phyloP scores from a whole-genome alignment of 371 early-diverging fungal species.

The Rhizopus sp. region DNA sequence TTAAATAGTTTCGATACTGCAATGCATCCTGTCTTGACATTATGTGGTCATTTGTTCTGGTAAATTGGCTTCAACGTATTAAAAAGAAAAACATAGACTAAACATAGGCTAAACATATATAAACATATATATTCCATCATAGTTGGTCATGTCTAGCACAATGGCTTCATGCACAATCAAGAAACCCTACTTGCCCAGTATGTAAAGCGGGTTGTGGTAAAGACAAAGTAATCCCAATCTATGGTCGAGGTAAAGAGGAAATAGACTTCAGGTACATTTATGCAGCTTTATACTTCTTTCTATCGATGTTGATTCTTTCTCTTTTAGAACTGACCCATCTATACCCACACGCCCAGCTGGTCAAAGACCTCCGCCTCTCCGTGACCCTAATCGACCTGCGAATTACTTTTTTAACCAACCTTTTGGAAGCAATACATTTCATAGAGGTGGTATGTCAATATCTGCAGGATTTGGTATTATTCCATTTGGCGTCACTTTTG shows the following conservation, averaged over 20 bases:
- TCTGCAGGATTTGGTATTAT: constrained; percentile 58
- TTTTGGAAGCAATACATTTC: constrained; percentile 50
- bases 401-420: constrained; percentile 50
- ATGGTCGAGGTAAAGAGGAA: constrained; percentile 75
- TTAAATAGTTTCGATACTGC: constrained; percentile 36
- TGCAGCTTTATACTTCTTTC: too few species aligned
- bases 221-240: constrained; percentile 80
- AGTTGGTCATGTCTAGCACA: constrained; percentile 75
- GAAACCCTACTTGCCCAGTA: constrained; percentile 74
- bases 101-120: background rate
- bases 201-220: constrained; percentile 79
- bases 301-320: background rate
- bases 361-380: constrained; percentile 65
- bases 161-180: constrained; percentile 68
- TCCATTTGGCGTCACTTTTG: constrained; percentile 68
- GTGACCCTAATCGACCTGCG: constrained; percentile 50
- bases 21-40: constrained; percentile 34
- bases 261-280: constrained; percentile 63
- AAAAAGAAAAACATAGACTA: too few species aligned
- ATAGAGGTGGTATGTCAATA: constrained; percentile 52
- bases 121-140: background rate
- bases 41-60: constrained; percentile 45
- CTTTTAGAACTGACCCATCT: constrained; percentile 36
- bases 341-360: constrained; percentile 72
- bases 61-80: constrained; percentile 10